Evolutionary conservation across 2,329 filamentous ascomycete species (phyloP), one percentile per base, ranked within the genome.

Genomic region (Coniochaeta hoffmannii): DNA sequence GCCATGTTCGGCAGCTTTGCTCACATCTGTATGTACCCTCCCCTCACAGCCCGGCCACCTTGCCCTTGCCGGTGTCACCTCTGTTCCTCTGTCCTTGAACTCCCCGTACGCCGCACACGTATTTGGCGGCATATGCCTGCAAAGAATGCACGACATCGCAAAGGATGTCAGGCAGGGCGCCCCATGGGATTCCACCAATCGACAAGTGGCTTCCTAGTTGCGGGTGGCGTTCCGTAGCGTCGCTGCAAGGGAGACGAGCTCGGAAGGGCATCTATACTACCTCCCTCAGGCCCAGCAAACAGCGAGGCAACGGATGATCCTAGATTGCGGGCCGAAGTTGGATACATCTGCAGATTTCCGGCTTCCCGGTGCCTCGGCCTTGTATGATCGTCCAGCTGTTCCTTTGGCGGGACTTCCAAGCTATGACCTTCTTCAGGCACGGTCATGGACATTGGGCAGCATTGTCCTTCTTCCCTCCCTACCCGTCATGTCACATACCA

Each of bases 1-100:
- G 64, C 57, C 62, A 77, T 77, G 74, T 77, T 77, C 63, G 73
- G 73, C 51, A 71, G 67, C 54, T 68, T 76, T 58, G 59, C 71
- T 53, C 66, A 68, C 57, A 65, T 73, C 61, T 64, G 73, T 75
- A 68, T 70, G 73, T 69, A 34, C 49, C 49, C n/a, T 17, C 46
- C 19, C n/a, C 4, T n/a, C n/a, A n/a, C n/a, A n/a, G n/a, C n/a
- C n/a, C n/a, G n/a, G n/a, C n/a, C n/a, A n/a, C n/a, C n/a, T n/a
- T n/a, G n/a, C n/a, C n/a, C n/a, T n/a, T n/a, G n/a, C n/a, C n/a
- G n/a, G n/a, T n/a, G n/a, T n/a, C n/a, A n/a, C n/a, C n/a, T n/a
- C n/a, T n/a, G n/a, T n/a, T n/a, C n/a, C n/a, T n/a, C n/a, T n/a
- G n/a, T n/a, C n/a, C n/a, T n/a, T n/a, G n/a, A n/a, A n/a, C n/a